Evolutionary conservation across 805 yeast genomes (phyloP).

Genomic region (Myxozyma melibiosi): DNA sequence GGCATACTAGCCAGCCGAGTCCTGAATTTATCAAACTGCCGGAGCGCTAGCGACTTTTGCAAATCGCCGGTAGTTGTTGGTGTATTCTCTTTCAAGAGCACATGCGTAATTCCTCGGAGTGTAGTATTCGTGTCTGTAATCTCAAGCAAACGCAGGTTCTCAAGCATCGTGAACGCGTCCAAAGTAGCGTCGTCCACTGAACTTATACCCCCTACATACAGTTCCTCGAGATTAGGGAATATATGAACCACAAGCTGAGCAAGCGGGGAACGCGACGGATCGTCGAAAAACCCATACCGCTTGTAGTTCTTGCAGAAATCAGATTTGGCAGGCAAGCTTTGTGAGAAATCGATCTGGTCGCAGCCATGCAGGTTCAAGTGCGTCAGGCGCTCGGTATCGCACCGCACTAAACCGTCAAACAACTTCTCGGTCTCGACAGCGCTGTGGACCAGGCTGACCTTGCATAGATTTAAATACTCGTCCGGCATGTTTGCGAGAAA

Average conservation of each 20-base stretch:
- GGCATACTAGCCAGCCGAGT: background rate
- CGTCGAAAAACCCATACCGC: conserved; percentile 11
- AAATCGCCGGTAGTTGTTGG: background rate
- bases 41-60: background rate
- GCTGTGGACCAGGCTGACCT: conserved; percentile 10
- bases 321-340: background rate
- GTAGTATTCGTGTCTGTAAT: background rate
- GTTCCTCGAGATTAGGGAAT: conserved; percentile 14
- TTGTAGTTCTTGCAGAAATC: conserved; percentile 11
- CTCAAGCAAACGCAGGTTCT: conserved; percentile 4
- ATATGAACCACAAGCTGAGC: conserved; percentile 12
- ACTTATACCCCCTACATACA: conserved; percentile 10
- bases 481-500: conserved; percentile 7
- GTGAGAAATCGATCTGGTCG: conserved; percentile 6
- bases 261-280: conserved; percentile 1
- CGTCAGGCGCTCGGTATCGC: conserved; percentile 5
- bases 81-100: background rate
- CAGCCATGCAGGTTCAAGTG: conserved; percentile 15
- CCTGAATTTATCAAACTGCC: background rate
- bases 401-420: conserved; percentile 21
- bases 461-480: conserved; percentile 7
- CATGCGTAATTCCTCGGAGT: background rate
- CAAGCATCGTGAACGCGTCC: conserved; percentile 9
- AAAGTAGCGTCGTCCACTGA: conserved; percentile 11
- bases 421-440: background rate